Evolutionary conservation across 2,329 filamentous ascomycete genomes (phyloP), one percentile per base, ranked within the genome.

Genomic region (Pseudogymnoascus sp.): DNA sequence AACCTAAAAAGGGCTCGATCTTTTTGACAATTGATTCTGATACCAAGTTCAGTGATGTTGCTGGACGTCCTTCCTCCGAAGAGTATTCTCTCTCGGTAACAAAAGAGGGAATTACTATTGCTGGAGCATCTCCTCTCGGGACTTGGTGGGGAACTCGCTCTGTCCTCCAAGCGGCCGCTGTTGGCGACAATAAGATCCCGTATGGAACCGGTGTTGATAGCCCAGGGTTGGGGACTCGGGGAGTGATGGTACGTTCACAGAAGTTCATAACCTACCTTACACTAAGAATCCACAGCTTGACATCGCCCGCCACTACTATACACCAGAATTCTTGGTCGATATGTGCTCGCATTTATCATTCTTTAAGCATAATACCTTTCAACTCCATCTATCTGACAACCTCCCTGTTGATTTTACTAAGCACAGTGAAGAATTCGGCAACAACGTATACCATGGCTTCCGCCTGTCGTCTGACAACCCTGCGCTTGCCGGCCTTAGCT

Each of bases 291-390:
- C 67, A 69, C 68, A 69, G 76, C 75, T 86, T 3, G 84, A 86
- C 63, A 78, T 74, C 3, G 84, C 77, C 0, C 77, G 83, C 2
- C 82, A 85, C 68, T 86, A 79, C 69, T 86, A 85, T 66, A 79
- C 83, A 0, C 73, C 77, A 5, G 74, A 78, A 12, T 85, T 84
- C 65, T 68, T 86, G 14, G 75, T 78, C 42, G 82, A 85, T n/a
- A 73, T 86, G 66, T 86, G 84, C 71, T 77, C 79, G 0, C 86
- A 85, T 70, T 79, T 84, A 65, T 85, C 82, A 28, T 85, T 82
- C 69, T 86, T 84, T 74, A 86, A 86, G 68, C 79, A 85, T 66
- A 85, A 84, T 65, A 79, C 79, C 1, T 81, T 86, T 61, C 84
- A 86, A 49, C 71, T 85, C 16, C 84, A 86, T 68, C 75, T 84